phyloP scores from a whole-genome alignment of 768 basidiomycete species.

The Suillus clintonianus region DNA sequence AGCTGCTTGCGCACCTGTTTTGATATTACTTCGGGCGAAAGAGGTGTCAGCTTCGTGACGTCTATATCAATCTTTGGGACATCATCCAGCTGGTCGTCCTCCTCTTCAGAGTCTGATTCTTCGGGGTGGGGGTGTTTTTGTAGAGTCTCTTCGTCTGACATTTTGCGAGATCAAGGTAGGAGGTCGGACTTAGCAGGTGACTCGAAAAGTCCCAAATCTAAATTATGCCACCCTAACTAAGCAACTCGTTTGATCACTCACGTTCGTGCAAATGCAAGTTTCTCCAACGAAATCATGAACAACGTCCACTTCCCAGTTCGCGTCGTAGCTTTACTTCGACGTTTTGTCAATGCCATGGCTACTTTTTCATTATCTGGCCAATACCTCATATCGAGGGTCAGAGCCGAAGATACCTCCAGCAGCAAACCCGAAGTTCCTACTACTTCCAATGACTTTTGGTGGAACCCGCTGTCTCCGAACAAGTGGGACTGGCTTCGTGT shows the following conservation, averaged over 20 bases:
- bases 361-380: constrained; percentile 71
- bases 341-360: constrained; percentile 69
- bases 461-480: background rate
- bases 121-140: constrained; percentile 60
- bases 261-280: background rate
- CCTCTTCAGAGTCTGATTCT: constrained; percentile 72
- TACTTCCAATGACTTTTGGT: background rate
- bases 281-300: constrained; percentile 36
- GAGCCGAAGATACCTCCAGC: constrained; percentile 2
- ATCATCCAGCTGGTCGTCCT: constrained; percentile 52
- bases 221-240: background rate
- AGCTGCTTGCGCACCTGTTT: constrained; percentile 68
- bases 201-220: background rate
- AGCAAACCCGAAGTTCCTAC: background rate
- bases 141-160: constrained; percentile 71
- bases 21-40: constrained; percentile 88
- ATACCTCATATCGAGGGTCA: constrained; percentile 43
- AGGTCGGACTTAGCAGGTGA: background rate
- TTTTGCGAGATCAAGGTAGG: constrained; percentile 26
- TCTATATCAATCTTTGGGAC: constrained; percentile 77
- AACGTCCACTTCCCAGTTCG: constrained; percentile 54
- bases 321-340: constrained; percentile 60
- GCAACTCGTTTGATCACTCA: background rate
- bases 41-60: constrained; percentile 77
- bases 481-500: constrained; percentile 7